Evolutionary conservation across 176 grass and related monocot species (phyloP), one percentile per base, ranked within the genome.

Genomic region (Rhipidocladum racemiflorum): DNA sequence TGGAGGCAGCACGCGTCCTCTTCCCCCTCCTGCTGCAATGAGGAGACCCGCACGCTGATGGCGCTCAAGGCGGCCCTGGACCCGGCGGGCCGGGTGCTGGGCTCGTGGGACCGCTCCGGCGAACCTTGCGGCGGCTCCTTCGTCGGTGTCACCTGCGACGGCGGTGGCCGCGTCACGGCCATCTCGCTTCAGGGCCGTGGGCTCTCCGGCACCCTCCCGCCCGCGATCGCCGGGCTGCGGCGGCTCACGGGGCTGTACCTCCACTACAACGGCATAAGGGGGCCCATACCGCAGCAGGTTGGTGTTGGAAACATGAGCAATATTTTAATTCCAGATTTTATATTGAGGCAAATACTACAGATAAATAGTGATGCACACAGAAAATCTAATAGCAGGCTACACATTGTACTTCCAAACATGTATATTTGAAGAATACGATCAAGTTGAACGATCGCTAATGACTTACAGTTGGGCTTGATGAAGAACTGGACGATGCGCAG

Each of bases 161-260:
- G 40, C 49, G 53, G 21, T n/a, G 97, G 91, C 24, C 87, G 78
- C 34, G 93, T 99, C 71, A 87, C 87, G 7, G 75, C 53, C 65
- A 65, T 99, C 73, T 96, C 93, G 18, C 87, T 99, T 29, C 97
- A 96, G 86, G 97, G 97, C 55, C 86, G 87, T 0, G 91, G 91
- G 15, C 90, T 99, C 80, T 86, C 91, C 6, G 97, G 97, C 45
- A 88, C 34, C 30, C 70, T 99, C 9, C 83, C 93, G 16, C 89
- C 97, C 14, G 93, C 85, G 18, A 78, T 99, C 21, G 91, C 79
- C 50, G 85, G 43, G 40, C 89, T 99, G 68, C 87, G 77, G 9
- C 51, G 83, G 29, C 88, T 99, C 51, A 85, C 89, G 14, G 93
- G 97, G 25, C 74, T 99, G n/a, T 99, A 96, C 80, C 86, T 99